Evolutionary conservation across 805 yeast genomes (phyloP), one percentile per base, ranked within the genome.

Genomic region (Brettanomyces nanus): DNA sequence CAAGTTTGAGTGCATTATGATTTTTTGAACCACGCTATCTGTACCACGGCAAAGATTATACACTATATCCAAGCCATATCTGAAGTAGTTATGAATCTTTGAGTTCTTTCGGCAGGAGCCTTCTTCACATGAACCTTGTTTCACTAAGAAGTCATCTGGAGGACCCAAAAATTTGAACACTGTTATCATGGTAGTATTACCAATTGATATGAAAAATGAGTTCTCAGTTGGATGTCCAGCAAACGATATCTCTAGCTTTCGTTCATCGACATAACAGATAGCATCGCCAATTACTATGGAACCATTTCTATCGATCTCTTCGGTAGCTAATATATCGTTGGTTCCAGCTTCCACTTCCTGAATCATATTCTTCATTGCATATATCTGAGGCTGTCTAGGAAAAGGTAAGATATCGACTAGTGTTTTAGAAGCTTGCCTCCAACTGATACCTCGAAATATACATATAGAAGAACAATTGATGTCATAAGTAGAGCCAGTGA

Each of bases 71-170:
- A 75, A 54, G 0, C 84, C 84, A 45, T 51, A 62, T 18, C 63
- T 51, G 51, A 67, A 77, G 50, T 77, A 77, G 48, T 76, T 77
- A 52, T 77, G 81, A 44, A 75, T 71, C 35, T 68, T 45, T 33
- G 39, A 11, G 15, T 30, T 9, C 15, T 9, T 7, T 9, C 10
- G 7, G n/a, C 14, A 9, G 7, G 7, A 6, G 7, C 31, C 31
- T 28, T 19, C 21, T 6, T 7, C 22, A 10, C 21, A 9, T 9
- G 13, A 9, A 9, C 23, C 10, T 13, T 19, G 23, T 7, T 22
- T 7, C 17, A 32, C 7, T 10, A 19, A 25, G 13, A 15, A 62
- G 33, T 71, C 78, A 33, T 73, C 73, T 0, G 84, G 82, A 2
- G 79, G 75, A 0, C 83, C 83, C 17, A 77, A 52, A 0, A 57